Conservation (phyloP, 306 rosid species). For the Comarum palustre region DNA sequence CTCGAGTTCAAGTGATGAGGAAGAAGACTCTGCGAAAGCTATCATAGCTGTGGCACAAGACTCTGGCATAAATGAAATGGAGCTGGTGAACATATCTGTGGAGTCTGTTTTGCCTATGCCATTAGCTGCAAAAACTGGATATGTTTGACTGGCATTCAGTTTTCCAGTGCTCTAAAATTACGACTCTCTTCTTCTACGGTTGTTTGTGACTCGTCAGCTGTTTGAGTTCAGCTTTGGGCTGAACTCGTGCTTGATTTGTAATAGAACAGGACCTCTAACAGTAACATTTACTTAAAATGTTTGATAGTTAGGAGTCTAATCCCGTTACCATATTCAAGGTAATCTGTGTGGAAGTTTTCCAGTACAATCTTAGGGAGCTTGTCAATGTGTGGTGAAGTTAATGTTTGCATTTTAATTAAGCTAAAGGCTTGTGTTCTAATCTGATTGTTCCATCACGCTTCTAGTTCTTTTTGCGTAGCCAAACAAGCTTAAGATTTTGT, state of each 20-base stretch:
- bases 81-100: constrained; percentile 36
- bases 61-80: constrained; percentile 35
- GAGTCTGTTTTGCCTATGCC: constrained; percentile 34
- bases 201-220: constrained; percentile 31
- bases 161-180: constrained; percentile 11
- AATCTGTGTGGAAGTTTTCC: constrained; percentile 26
- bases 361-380: constrained; percentile 31
- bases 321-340: constrained; percentile 18
- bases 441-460: constrained; percentile 1
- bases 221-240: constrained; percentile 74
- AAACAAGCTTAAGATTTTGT: neutral
- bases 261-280: constrained; percentile 35
- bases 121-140: constrained; percentile 11
- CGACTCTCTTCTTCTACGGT: constrained; percentile 31
- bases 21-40: constrained; percentile 34
- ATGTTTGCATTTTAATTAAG: neutral
- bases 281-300: constrained; percentile 31
- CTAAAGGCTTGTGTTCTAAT: neutral
- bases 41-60: constrained; percentile 30
- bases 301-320: constrained; percentile 24
- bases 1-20: constrained; percentile 43
- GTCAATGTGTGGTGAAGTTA: constrained; percentile 15
- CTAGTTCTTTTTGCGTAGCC: neutral
- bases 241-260: constrained; percentile 45
- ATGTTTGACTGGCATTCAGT: constrained; percentile 6